Percentiles rank a stretch among this genome's conserved stretches.
These are phyloP conservation scores for Casuarina equisetifolia DNA, from an alignment of 306 rosid species.

Conservation along the genomic window DNA sequence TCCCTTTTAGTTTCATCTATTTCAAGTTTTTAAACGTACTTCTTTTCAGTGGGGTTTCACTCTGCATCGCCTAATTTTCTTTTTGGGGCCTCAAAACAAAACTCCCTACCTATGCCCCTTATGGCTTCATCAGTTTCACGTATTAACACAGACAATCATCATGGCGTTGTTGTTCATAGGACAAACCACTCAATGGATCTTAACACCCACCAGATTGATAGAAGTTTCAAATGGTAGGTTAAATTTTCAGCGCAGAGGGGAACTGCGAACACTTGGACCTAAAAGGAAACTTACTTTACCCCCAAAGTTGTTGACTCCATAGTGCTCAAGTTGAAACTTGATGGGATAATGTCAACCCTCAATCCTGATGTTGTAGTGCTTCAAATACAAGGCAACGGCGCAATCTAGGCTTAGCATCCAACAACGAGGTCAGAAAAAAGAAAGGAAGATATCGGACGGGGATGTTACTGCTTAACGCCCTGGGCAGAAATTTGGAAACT, in stretches of 20 bases:
- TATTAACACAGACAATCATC: background rate
- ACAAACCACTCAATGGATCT: background rate
- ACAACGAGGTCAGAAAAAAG: background rate
- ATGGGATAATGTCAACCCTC: background rate
- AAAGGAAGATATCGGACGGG: background rate
- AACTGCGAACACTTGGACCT: too few species aligned
- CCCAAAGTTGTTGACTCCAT: background rate
- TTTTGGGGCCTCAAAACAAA: too few species aligned
- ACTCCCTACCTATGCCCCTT: background rate
- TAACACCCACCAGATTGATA: background rate
- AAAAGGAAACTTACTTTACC: too few species aligned
- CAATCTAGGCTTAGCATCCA: too few species aligned
- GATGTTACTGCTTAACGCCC: too few species aligned
- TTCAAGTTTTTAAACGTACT: background rate
- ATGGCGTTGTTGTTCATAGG: background rate
- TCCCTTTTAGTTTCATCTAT: background rate
- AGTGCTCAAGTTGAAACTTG: background rate
- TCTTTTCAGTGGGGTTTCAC: too few species aligned
- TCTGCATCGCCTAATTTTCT: too few species aligned
- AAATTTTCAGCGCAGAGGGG: background rate
- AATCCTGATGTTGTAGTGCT: background rate
- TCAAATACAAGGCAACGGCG: background rate
- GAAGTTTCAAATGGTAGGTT: background rate
- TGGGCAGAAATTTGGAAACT: too few species aligned
- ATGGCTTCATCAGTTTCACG: background rate